Evolutionary conservation across 352 stramenopile genomes (phyloP).

Genomic region (Pythium chondricola): DNA sequence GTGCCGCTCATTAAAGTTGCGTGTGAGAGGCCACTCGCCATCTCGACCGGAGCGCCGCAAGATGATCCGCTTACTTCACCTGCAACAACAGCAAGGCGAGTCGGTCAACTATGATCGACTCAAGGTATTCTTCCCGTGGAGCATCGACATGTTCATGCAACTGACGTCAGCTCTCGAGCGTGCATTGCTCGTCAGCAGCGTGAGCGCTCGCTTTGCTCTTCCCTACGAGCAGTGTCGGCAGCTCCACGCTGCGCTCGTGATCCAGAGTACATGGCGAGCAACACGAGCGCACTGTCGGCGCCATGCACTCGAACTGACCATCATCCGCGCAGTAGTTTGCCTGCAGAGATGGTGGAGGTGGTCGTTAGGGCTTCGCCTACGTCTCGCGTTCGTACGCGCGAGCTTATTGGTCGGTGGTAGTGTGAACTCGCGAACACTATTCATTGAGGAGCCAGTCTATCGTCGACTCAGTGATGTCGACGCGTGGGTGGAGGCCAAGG

Average conservation of each 20-base stretch:
- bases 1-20: conserved; percentile 23
- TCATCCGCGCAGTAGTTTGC: conserved; percentile 45
- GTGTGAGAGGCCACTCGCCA: conserved; percentile 38
- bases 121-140: conserved; percentile 64
- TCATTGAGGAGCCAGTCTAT: conserved; percentile 59
- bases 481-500: conserved; percentile 29
- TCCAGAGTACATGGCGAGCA: conserved; percentile 55
- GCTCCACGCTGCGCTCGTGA: conserved; percentile 34
- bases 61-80: conserved; percentile 8
- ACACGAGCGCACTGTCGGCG: conserved; percentile 29
- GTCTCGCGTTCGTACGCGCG: conserved; percentile 40
- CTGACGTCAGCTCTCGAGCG: conserved; percentile 43
- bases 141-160: conserved; percentile 73
- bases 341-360: conserved; percentile 71
- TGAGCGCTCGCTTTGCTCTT: conserved; percentile 36
- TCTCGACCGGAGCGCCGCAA: conserved; percentile 36
- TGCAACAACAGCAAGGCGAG: not conserved
- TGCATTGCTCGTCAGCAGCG: conserved; percentile 7
- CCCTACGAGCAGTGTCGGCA: conserved; percentile 46
- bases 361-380: conserved; percentile 29
- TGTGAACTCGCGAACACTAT: conserved; percentile 59
- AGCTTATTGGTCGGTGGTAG: conserved; percentile 43
- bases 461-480: conserved; percentile 23
- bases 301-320: conserved; percentile 43
- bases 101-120: conserved; percentile 37